Conservation (phyloP, 2,329 filamentous ascomycete genomes). For the Setomelanomma holmii region DNA sequence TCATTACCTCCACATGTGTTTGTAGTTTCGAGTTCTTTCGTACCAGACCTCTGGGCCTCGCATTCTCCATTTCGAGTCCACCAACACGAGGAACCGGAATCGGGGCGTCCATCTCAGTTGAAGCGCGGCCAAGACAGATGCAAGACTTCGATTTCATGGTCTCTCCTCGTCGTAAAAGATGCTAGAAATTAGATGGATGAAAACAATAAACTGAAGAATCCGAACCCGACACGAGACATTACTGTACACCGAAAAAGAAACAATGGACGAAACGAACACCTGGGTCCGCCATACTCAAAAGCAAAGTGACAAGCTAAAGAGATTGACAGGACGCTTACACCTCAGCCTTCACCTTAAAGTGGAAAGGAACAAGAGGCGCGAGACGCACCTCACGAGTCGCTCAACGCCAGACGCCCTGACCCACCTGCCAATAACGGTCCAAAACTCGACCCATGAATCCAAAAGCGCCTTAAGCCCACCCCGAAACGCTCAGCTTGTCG, state of each 20-base stretch:
- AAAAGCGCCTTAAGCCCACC: slow-evolving; percentile 12
- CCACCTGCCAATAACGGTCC: slow-evolving; percentile 18
- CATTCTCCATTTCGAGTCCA: slow-evolving; percentile 19
- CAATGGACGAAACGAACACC: slow-evolving; percentile 1
- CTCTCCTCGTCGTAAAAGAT: slow-evolving; percentile 8
- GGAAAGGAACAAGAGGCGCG: slow-evolving; percentile 9
- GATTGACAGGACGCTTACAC: background rate
- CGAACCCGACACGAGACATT: too few relatives aligned
- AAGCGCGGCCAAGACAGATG: slow-evolving; percentile 20
- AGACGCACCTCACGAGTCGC: slow-evolving; percentile 11
- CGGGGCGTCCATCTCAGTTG: slow-evolving; percentile 22
- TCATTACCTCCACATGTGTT: slow-evolving; percentile 40
- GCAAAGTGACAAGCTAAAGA: slow-evolving; percentile 1
- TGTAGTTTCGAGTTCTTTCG: slow-evolving; percentile 38
- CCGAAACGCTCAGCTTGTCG: slow-evolving; percentile 13
- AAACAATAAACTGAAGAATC: too few relatives aligned
- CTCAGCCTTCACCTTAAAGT: background rate
- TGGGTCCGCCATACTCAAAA: slow-evolving; percentile 1
- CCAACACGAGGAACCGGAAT: slow-evolving; percentile 19
- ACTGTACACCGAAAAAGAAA: background rate
- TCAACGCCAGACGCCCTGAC: slow-evolving; percentile 14
- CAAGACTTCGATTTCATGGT: slow-evolving; percentile 25
- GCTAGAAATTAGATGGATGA: slow-evolving; percentile 1
- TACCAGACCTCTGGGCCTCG: slow-evolving; percentile 10
- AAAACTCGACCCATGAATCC: slow-evolving; percentile 5